Evolutionary conservation across 2,329 filamentous ascomycete genomes (phyloP), one percentile per base, ranked within the genome.

Genomic region (Aspergillus tubingensis): DNA sequence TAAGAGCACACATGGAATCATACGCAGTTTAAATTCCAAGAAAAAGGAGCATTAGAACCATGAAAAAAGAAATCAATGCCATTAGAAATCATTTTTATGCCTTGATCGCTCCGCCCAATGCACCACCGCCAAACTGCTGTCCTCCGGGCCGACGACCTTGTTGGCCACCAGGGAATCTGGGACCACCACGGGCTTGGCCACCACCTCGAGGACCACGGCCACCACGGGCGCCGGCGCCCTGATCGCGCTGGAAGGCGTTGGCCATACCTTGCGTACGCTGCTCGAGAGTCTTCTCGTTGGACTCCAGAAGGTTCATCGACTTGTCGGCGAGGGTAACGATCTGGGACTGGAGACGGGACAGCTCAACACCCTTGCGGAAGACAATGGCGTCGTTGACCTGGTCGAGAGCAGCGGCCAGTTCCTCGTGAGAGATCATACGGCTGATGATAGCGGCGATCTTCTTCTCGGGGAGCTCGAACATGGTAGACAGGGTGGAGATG

Each of bases 401-500:
- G 82, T 99, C 96, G 27, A 99, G 87, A 39, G 95, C 96, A 47
- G 95, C 95, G 8, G 91, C 91, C 53, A 99, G 88, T 80, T 99
- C 95, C 80, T 99, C 95, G 82, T 99, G 95, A 72, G 92, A 96
- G 78, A 99, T 98, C 95, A 99, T 99, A 84, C 96, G 96, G 85
- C 92, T 96, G 73, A 99, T 88, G 58, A 99, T 88, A 38, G 95
- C 92, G n/a, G 91, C 84, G 54, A 97, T 93, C 85, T 98, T 98
- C 81, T 89, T 87, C 69, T 89, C 83, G 59, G 93, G 86, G 23
- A 99, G 88, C 80, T 99, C 95, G 78, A 99, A 99, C 95, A 99
- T 99, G 67, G 82, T 83, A 64, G 92, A 89, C 62, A 99, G 85
- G 23, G 93, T 96, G 67, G 86, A 84, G 69, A 97, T 85, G 62